phyloP scores from a whole-genome alignment of 2,329 filamentous ascomycete genomes.

The Sporothrix globosa region DNA sequence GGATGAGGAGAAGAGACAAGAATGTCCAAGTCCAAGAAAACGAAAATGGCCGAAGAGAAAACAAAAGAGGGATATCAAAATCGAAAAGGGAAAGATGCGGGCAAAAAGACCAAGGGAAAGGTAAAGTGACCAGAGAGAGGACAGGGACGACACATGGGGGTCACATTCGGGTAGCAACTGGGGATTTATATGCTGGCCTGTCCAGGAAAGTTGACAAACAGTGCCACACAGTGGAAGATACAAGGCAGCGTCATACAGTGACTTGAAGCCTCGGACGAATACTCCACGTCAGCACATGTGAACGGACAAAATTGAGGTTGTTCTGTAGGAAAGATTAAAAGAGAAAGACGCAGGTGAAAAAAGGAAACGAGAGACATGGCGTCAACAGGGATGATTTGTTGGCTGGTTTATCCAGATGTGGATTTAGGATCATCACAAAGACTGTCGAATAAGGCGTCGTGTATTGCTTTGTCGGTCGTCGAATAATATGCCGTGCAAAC shows the following conservation, averaged over 20 bases:
- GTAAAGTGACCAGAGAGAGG: constrained; percentile 3
- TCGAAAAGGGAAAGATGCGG: neutral
- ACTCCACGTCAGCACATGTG: neutral
- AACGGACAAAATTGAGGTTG: too few species aligned
- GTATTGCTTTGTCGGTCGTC: neutral
- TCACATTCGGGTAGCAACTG: neutral
- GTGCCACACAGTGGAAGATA: constrained; percentile 17
- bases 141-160: neutral
- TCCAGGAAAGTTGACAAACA: neutral
- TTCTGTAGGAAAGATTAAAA: too few species aligned
- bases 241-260: neutral
- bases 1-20: neutral
- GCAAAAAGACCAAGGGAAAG: neutral
- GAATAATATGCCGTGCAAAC: neutral
- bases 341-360: too few species aligned
- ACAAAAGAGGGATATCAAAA: neutral
- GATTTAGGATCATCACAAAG: constrained; percentile 1
- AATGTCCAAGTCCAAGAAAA: neutral
- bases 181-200: constrained; percentile 1
- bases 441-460: neutral
- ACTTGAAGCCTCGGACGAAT: neutral
- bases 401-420: neutral
- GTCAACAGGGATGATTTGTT: constrained; percentile 11
- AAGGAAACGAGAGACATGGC: constrained; percentile 12
- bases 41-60: neutral